A percentile compares a stretch with the other conserved stretches of the same genome.
Conservation (phyloP, 2,329 filamentous ascomycete species). For the Ilyonectria robusta region DNA sequence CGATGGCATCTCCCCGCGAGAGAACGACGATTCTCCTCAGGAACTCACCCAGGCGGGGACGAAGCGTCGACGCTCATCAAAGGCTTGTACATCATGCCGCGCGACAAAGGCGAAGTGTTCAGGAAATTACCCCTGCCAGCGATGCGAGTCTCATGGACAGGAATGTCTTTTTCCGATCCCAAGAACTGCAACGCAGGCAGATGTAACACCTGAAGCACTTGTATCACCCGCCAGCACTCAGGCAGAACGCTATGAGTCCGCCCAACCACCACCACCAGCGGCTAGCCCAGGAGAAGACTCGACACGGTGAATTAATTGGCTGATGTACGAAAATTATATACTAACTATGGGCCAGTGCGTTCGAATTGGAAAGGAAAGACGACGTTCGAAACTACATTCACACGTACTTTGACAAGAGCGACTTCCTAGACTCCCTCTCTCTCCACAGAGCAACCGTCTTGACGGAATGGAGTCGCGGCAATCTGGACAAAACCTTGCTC, state of each 20-base stretch:
- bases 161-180: slow-evolving; percentile 26
- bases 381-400: slow-evolving; percentile 33
- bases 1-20: too few species aligned
- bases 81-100: slow-evolving; percentile 53
- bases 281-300: neutral
- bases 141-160: slow-evolving; percentile 44
- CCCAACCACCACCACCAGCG: neutral
- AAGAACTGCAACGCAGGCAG: neutral
- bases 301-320: neutral
- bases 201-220: neutral
- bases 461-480: slow-evolving; percentile 43
- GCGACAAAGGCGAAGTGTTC: slow-evolving; percentile 54
- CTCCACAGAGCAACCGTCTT: slow-evolving; percentile 42
- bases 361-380: slow-evolving; percentile 29
- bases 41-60: slow-evolving; percentile 48
- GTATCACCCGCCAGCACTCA: slow-evolving; percentile 23
- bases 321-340: neutral
- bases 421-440: slow-evolving; percentile 37
- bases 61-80: slow-evolving; percentile 41
- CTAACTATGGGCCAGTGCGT: slow-evolving; percentile 18
- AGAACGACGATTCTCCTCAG: neutral
- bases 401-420: slow-evolving; percentile 41
- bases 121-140: slow-evolving; percentile 49
- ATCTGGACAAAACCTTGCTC: slow-evolving; percentile 36
- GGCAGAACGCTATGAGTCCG: neutral